Evolutionary conservation across 257 asterid genomes (phyloP).

Genomic region (Echites panduratus): DNA sequence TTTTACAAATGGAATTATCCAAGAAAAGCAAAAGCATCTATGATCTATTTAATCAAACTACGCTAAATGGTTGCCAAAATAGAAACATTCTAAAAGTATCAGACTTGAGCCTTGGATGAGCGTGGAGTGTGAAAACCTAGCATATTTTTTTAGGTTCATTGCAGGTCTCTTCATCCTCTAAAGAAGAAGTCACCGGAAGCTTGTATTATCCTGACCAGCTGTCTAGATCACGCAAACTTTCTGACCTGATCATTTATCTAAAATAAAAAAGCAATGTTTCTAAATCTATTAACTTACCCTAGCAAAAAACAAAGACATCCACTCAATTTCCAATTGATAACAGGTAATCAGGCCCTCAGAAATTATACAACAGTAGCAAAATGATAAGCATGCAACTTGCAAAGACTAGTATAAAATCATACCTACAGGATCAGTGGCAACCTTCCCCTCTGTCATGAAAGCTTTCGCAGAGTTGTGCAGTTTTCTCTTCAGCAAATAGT

Average conservation of each 20-base stretch:
- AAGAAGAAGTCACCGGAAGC: background rate
- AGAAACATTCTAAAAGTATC: background rate
- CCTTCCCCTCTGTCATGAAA: conserved; percentile 98
- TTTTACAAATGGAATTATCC: background rate
- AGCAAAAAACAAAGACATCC: background rate
- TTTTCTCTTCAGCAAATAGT: conserved; percentile 84
- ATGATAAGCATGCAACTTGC: background rate
- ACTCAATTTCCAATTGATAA: too few relatives aligned
- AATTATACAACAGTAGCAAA: background rate
- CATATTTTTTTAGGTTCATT: background rate
- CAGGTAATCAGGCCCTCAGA: background rate
- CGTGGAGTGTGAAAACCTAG: background rate
- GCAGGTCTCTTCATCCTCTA: background rate
- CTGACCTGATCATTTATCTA: background rate
- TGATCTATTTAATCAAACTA: background rate
- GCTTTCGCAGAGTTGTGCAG: conserved; percentile 91
- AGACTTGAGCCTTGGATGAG: background rate
- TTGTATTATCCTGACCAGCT: background rate
- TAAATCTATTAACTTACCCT: background rate
- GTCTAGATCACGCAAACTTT: background rate
- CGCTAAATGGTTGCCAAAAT: background rate
- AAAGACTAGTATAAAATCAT: conserved; percentile 6
- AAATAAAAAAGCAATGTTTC: background rate
- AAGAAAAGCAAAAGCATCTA: background rate
- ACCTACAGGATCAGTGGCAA: conserved; percentile 99